These are phyloP conservation scores for Garcileccinum viscosum DNA, from an alignment of 1,284 basidiomycete species.

Conservation along the genomic window DNA sequence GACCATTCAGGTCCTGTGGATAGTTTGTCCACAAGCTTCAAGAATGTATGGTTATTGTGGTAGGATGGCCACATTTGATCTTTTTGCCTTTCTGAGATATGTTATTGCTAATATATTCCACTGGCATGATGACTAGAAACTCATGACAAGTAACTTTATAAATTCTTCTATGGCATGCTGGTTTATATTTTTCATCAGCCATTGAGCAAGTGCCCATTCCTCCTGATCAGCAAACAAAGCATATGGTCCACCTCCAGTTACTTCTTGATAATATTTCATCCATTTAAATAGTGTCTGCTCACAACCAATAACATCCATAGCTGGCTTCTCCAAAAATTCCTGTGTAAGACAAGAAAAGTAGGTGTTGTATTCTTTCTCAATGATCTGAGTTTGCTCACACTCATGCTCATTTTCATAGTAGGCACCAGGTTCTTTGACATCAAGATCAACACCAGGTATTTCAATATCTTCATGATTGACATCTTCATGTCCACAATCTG, in stretches of 20 bases:
- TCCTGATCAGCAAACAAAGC: background rate
- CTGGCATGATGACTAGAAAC: background rate
- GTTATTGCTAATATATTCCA: background rate
- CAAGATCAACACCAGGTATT: no score
- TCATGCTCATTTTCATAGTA: background rate
- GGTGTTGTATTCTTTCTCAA: no score
- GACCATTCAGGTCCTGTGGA: slow-evolving; percentile 31
- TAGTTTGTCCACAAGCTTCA: slow-evolving; percentile 27
- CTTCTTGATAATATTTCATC: background rate
- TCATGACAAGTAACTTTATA: slow-evolving; percentile 9
- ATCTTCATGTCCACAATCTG: background rate
- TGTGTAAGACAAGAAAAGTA: background rate
- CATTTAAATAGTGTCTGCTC: background rate
- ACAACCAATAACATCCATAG: background rate
- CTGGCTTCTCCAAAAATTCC: background rate
- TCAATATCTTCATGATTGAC: background rate
- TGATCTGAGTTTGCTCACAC: no score
- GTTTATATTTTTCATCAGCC: slow-evolving; percentile 10
- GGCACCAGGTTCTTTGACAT: no score
- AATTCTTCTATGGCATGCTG: slow-evolving; percentile 6
- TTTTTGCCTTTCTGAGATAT: background rate
- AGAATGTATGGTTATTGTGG: slow-evolving; percentile 23
- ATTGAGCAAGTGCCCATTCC: slow-evolving; percentile 10
- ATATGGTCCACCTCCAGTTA: background rate
- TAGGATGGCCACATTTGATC: background rate